Evolutionary conservation across 768 basidiomycete species (phyloP).

Genomic region (Boletus sensibilis): DNA sequence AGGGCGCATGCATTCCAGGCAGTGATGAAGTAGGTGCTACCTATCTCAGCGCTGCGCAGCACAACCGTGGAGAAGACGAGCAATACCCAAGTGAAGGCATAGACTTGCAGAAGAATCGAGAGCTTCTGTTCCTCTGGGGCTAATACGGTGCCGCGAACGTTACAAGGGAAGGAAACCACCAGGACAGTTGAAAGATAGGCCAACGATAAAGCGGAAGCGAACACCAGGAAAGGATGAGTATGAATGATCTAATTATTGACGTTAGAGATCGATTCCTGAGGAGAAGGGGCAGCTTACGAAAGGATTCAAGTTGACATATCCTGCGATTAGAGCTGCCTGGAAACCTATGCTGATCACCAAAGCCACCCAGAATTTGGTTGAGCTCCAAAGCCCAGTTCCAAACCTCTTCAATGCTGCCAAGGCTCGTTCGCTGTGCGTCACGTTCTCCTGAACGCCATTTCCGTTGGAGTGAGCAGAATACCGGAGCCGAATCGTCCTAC

Average conservation of each 20-base stretch:
- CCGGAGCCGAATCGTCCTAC: constrained; percentile 18
- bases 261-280: neutral
- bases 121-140: constrained; percentile 47
- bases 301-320: constrained; percentile 57
- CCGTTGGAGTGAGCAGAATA: constrained; percentile 1
- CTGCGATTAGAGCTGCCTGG: constrained; percentile 48
- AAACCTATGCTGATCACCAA: constrained; percentile 44
- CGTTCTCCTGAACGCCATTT: constrained; percentile 1
- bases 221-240: constrained; percentile 51
- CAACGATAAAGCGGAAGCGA: constrained; percentile 48
- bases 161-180: constrained; percentile 37
- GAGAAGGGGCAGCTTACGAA: constrained; percentile 44
- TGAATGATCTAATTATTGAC: constrained; percentile 52
- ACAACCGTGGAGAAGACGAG: constrained; percentile 51
- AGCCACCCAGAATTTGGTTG: constrained; percentile 64
- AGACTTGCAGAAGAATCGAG: constrained; percentile 51
- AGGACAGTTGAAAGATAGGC: constrained; percentile 49
- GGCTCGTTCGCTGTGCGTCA: constrained; percentile 10
- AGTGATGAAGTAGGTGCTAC: constrained; percentile 56
- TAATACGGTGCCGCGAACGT: constrained; percentile 21
- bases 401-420: constrained; percentile 29
- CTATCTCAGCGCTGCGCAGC: constrained; percentile 42
- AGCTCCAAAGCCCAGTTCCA: constrained; percentile 42
- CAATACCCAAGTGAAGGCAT: constrained; percentile 57
- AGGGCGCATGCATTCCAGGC: constrained; percentile 51